phyloP scores from a whole-genome alignment of 106 monocot genomes.

The Platanthera guangdongensis region DNA sequence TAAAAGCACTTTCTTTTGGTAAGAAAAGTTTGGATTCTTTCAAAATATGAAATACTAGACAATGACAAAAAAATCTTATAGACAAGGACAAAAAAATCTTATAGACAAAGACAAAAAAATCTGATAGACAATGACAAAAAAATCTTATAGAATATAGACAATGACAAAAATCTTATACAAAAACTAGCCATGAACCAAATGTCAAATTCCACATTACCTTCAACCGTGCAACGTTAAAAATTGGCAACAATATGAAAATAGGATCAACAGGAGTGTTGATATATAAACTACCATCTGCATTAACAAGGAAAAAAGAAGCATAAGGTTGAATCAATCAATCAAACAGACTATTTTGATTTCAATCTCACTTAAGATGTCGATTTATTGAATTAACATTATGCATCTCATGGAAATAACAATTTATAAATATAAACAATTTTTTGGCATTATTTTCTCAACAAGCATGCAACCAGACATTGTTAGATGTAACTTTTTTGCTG shows the following conservation, averaged over 20 bases:
- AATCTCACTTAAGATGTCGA: background rate
- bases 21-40: background rate
- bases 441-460: background rate
- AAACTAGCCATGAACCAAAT: background rate
- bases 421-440: background rate
- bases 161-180: background rate
- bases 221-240: slow-evolving; percentile 73
- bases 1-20: background rate
- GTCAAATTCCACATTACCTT: slow-evolving; percentile 31
- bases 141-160: background rate
- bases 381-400: background rate
- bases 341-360: background rate
- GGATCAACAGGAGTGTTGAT: slow-evolving; percentile 73
- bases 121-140: background rate
- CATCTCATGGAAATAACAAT: background rate
- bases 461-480: background rate
- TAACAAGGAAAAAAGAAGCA: slow-evolving; percentile 8
- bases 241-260: slow-evolving; percentile 74
- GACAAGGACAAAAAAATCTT: background rate
- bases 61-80: background rate
- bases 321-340: background rate
- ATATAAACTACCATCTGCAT: slow-evolving; percentile 82
- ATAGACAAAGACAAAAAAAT: background rate
- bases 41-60: background rate
- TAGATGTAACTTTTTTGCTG: background rate